Percentiles rank a stretch among this genome's conserved stretches.
These are phyloP conservation scores for Aspergillus niger DNA, from an alignment of 2,329 filamentous ascomycete species.

Conservation along the genomic window DNA sequence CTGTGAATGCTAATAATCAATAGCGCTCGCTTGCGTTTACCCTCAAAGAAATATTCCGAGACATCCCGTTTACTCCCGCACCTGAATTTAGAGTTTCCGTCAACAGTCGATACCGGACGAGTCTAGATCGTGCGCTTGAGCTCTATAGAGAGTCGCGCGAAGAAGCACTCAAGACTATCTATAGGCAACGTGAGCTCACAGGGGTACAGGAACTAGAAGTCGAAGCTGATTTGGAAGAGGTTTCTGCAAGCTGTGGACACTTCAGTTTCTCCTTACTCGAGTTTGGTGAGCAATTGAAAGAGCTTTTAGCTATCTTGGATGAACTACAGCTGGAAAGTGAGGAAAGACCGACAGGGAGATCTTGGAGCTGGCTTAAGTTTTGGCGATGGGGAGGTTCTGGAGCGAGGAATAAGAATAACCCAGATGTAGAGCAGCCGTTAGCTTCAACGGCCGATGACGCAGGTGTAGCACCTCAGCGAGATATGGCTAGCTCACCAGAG, in stretches of 20 bases:
- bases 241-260: conserved; percentile 95
- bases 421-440: conserved; percentile 12
- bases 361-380: conserved; percentile 84
- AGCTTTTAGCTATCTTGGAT: conserved; percentile 80
- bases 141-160: conserved; percentile 76
- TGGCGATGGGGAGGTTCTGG: conserved; percentile 56
- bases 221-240: conserved; percentile 93
- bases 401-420: conserved; percentile 25
- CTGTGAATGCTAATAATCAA: conserved; percentile 11
- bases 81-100: conserved; percentile 70
- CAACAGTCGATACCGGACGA: conserved; percentile 77
- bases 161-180: conserved; percentile 75
- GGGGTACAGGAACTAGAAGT: conserved; percentile 70
- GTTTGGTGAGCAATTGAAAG: conserved; percentile 85
- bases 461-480: neutral
- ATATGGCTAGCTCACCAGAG: neutral
- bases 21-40: conserved; percentile 90
- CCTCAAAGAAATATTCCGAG: conserved; percentile 81
- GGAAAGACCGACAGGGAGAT: conserved; percentile 61
- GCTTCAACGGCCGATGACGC: neutral
- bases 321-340: conserved; percentile 72
- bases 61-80: conserved; percentile 75
- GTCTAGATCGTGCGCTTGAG: conserved; percentile 75
- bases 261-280: conserved; percentile 91
- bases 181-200: conserved; percentile 74